Base-by-base conservation (phyloP, 805 yeast genomes). In the Ogataea dorogensis region DNA sequence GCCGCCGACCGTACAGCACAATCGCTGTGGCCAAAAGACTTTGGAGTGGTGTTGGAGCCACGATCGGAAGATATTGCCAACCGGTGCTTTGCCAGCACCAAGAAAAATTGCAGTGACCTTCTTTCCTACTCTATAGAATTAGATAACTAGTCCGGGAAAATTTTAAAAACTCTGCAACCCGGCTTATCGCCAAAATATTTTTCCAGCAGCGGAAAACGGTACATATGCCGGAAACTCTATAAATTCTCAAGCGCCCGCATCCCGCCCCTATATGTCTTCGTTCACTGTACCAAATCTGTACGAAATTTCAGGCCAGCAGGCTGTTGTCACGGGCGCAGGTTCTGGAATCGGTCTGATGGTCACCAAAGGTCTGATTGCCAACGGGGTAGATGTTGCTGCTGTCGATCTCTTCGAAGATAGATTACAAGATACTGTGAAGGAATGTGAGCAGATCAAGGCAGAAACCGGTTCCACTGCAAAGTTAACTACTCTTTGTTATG, bases 281-380 rank as follows among this genome's bases (percentile, higher is more conserved):
- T 47, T 45, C 14, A 20, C 20, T 7, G 35, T 47, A 26, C 42
- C 46, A 13, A 42, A 36, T 18, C 24, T 47, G 3, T 49, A 39
- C 28, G 48, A 49, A 26, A 39, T 50, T 16, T 34, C 47, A 3
- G 53, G 52, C 5, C 34, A 54, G 32, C 53, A 47, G 30, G 53
- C 55, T 1, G 38, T 49, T 13, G 52, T 50, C 19, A 49, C 53
- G 11, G 55, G 52, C 6, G 55, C 42, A 12, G 53, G 51, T 6
- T 50, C 54, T 2, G 54, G 54, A 11, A 47, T 50, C 31, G 54
- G 52, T 3, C 53, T 45, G 33, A 40, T 49, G 49, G 43, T 49
- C 4, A 29, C 38, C 20, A 24, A 47, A 29, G 55, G 55, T 2
- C 38, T 46, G 29, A 48, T 33, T 3, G 55, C 55, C 11, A 50